Evolutionary conservation across 805 yeast species (phyloP).

Genomic region (Pichia pseudocactophila): DNA sequence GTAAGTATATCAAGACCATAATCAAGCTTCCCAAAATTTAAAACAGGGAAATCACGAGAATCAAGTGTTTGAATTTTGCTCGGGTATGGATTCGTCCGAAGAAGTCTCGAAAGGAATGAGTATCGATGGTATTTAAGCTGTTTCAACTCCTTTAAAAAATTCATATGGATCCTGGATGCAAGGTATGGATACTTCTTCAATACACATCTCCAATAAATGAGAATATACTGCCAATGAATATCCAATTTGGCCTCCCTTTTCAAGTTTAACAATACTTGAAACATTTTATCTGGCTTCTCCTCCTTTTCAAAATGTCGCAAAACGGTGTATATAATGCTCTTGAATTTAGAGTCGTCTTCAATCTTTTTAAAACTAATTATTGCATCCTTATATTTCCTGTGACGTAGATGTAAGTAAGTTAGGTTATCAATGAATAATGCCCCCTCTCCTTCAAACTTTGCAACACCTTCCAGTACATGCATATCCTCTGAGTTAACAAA

Average conservation of each 20-base stretch:
- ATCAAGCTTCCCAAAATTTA: constrained; percentile 6
- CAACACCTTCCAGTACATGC: constrained; percentile 11
- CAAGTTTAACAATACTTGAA: constrained; percentile 19
- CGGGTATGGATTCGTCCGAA: constrained; percentile 4
- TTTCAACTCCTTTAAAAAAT: constrained; percentile 10
- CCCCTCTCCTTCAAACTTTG: constrained; percentile 7
- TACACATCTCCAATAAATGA: constrained; percentile 17
- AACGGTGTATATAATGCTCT: constrained; percentile 11
- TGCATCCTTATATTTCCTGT: constrained; percentile 11
- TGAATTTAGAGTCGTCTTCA: constrained; percentile 5
- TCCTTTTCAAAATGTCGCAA: constrained; percentile 13
- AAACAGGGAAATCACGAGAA: constrained; percentile 8
- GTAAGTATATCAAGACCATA: constrained; percentile 7
- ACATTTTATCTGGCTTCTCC: constrained; percentile 17
- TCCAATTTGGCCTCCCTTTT: constrained; percentile 18
- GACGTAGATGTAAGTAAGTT: constrained; percentile 16
- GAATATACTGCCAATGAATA: constrained; percentile 14
- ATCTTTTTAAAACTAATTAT: constrained; percentile 5
- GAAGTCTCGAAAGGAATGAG: constrained; percentile 7
- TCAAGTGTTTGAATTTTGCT: neutral
- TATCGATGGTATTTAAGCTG: constrained; percentile 6
- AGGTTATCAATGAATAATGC: constrained; percentile 11
- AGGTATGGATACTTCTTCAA: constrained; percentile 17
- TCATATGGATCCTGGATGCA: constrained; percentile 13
- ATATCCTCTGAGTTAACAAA: constrained; percentile 11